These are phyloP conservation scores for Acephala macrosclerotiorum DNA, from an alignment of 2,329 filamentous ascomycete genomes.

Conservation along the genomic window DNA sequence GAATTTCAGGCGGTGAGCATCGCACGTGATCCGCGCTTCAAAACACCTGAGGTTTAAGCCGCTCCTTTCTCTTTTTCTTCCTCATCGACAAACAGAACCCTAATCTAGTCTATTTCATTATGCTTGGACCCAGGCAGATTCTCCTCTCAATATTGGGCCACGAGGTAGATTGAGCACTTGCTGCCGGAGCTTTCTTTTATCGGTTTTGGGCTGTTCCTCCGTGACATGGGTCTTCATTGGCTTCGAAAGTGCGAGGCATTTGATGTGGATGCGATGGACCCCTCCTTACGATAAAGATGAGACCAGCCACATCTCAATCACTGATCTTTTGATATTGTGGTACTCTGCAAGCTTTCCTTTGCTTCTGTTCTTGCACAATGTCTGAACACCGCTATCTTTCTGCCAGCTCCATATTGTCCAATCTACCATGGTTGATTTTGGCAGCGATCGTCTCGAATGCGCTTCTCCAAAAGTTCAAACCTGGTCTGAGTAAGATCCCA, in stretches of 20 bases:
- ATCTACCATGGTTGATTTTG: background rate
- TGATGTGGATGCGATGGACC: background rate
- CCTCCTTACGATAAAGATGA: background rate
- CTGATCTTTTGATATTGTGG: background rate
- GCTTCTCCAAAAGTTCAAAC: background rate
- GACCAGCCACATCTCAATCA: background rate
- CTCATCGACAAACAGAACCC: background rate
- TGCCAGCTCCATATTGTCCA: background rate
- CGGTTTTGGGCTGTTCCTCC: no score
- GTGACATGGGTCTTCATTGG: conserved; percentile 1
- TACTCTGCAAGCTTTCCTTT: background rate
- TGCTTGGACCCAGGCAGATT: no score
- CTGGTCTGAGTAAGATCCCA: conserved; percentile 22
- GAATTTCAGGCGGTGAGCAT: background rate
- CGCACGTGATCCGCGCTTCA: background rate
- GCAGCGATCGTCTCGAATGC: background rate
- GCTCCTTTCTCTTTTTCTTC: background rate
- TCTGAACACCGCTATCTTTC: background rate
- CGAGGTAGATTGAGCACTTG: background rate
- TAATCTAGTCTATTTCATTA: background rate
- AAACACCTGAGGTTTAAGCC: background rate
- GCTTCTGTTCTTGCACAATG: background rate
- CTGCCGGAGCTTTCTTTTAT: background rate
- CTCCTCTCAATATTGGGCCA: background rate
- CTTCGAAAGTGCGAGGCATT: background rate